A percentile compares a stretch with the other conserved stretches of the same genome.
These are phyloP conservation scores for Salix brachista DNA, from an alignment of 345 rosid genomes.

Conservation along the genomic window DNA sequence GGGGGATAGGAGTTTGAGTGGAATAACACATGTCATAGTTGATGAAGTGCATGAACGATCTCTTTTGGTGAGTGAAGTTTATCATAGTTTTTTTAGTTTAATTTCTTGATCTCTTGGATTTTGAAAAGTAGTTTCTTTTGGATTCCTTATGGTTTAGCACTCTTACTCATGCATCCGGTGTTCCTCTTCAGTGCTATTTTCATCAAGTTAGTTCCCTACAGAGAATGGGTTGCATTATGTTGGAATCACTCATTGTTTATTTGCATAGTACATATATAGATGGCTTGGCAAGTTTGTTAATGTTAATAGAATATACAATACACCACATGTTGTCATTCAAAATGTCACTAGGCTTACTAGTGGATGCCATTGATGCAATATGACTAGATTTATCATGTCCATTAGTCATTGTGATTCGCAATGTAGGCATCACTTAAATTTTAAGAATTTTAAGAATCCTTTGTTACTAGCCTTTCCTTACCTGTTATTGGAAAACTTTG, in stretches of 20 bases:
- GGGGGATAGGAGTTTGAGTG: slow-evolving; percentile 72
- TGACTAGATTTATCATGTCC: too few species aligned
- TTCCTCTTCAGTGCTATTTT: neutral
- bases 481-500: neutral
- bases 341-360: too few species aligned
- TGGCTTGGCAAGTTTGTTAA: too few species aligned
- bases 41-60: slow-evolving; percentile 98
- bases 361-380: too few species aligned
- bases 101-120: neutral
- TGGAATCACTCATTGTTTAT: too few species aligned
- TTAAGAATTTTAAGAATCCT: too few species aligned
- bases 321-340: too few species aligned
- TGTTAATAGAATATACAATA: too few species aligned
- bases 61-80: slow-evolving; percentile 59
- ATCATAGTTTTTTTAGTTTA: neutral
- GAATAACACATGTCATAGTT: slow-evolving; percentile 77
- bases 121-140: neutral
- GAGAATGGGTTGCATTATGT: too few species aligned
- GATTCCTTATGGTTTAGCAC: neutral
- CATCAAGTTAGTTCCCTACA: neutral
- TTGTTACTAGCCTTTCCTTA: neutral
- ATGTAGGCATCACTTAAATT: too few species aligned
- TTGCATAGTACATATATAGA: too few species aligned
- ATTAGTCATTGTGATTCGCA: too few species aligned
- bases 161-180: neutral